Base-by-base conservation (phyloP, 2,329 filamentous ascomycete genomes). In the Trichoderma koningii region DNA sequence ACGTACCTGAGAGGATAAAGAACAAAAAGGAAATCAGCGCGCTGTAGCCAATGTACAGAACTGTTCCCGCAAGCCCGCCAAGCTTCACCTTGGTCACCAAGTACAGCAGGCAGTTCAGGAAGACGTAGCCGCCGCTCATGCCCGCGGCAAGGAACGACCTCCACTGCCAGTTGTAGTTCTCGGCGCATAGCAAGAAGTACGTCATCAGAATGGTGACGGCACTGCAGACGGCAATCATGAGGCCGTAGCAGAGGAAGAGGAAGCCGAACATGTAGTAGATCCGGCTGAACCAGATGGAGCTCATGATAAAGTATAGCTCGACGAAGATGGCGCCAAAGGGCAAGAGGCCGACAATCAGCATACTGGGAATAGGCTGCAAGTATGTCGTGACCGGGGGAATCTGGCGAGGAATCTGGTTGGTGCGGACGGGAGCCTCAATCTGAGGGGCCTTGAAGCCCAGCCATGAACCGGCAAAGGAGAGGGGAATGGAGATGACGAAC, bases 191-290 rank as follows among this genome's bases (percentile, higher is more conserved):
- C 71, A 99, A 76, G 82, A 98, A 98, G 79, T 99, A 99, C 0
- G 97, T 91, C 84, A 98, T 89, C 19, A 99, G 82, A 9, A 98
- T 89, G 0, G 95, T 98, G 47, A 96, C 94, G 0, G 93, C 89
- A 0, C 94, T 94, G 66, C 90, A 93, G 1, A 95, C 98, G 71
- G 97, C 90, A 71, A 98, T 92, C 93, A 99, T 97, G 56, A 99
- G 85, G 12, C 91, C 93, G 74, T 97, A 99, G 83, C 93, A 97
- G 64, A 99, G 85, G 83, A 99, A 99, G 42, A 99, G 82, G 84
- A 99, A 99, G 23, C 95, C 95, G 73, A 99, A 99, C 95, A 99
- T 99, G 85, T 99, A 99, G 83, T 99, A 99, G 70, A 99, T 95
- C 79, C 95, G 92, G 81, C 89, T 94, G 79, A 96, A 97, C 95